Percentiles rank a stretch among this genome's conserved stretches.
Evolutionary conservation across 306 rosid genomes (phyloP).

Genomic region (Prinsepia uniflora): DNA sequence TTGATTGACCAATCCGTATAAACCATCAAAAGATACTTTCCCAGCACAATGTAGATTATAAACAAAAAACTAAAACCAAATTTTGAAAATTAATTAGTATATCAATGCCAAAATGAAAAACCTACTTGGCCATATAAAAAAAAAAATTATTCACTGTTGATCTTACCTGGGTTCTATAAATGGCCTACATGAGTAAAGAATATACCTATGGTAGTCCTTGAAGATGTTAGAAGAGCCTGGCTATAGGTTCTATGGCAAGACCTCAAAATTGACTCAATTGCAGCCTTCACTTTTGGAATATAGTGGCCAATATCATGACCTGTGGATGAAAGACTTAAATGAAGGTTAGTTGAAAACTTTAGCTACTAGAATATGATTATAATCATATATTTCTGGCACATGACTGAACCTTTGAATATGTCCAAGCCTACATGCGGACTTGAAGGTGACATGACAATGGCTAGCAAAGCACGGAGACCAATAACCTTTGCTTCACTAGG

Average conservation of each 20-base stretch:
- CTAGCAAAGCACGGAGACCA: conserved; percentile 97
- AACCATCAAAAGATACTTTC: background rate
- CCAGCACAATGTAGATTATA: background rate
- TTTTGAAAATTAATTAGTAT: background rate
- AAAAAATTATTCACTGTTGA: background rate
- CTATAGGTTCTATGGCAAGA: conserved; percentile 78
- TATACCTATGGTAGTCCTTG: conserved; percentile 86
- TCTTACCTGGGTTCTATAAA: conserved; percentile 16
- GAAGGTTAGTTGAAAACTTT: conserved; percentile 20
- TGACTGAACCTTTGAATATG: conserved; percentile 67
- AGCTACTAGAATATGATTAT: conserved; percentile 5
- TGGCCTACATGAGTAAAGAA: conserved; percentile 26
- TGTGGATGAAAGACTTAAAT: conserved; percentile 38
- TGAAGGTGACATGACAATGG: conserved; percentile 85
- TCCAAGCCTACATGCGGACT: conserved; percentile 83
- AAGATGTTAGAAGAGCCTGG: conserved; percentile 96
- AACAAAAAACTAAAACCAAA: background rate
- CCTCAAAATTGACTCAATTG: conserved; percentile 86
- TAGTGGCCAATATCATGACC: conserved; percentile 94
- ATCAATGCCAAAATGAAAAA: background rate
- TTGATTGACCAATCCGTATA: background rate
- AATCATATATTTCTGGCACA: conserved; percentile 14
- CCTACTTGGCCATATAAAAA: background rate
- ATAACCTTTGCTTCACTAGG: conserved; percentile 97
- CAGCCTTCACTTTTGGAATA: conserved; percentile 94